Conservation (phyloP, 1,139 yeast genomes). For the Hyphopichia fennica region DNA sequence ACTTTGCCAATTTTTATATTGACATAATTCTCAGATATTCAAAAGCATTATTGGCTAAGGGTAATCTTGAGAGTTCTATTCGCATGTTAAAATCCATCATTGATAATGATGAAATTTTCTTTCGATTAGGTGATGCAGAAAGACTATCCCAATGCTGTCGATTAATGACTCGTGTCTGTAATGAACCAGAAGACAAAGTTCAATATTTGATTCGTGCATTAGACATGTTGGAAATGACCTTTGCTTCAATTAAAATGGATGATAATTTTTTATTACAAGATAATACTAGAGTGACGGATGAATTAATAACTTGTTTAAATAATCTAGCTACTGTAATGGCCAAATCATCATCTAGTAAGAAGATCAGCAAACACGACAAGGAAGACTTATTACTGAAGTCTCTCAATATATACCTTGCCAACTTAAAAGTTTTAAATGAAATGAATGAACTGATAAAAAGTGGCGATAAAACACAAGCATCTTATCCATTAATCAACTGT, state of each 20-base stretch:
- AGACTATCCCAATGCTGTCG: constrained; percentile 44
- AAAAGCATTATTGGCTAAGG: constrained; percentile 44
- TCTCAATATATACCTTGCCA: constrained; percentile 39
- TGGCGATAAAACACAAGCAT: constrained; percentile 24
- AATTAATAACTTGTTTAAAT: constrained; percentile 33
- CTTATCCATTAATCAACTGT: constrained; percentile 41
- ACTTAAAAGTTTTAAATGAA: constrained; percentile 26
- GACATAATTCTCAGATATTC: constrained; percentile 47
- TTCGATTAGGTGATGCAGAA: constrained; percentile 46
- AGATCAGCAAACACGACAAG: constrained; percentile 11
- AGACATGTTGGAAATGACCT: constrained; percentile 34
- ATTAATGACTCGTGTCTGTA: constrained; percentile 31
- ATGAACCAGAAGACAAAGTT: constrained; percentile 27
- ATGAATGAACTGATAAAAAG: constrained; percentile 20
- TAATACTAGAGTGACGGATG: constrained; percentile 38
- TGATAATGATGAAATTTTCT: constrained; percentile 39
- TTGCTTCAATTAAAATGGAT: constrained; percentile 27
- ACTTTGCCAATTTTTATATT: constrained; percentile 44
- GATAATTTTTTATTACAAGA: constrained; percentile 25
- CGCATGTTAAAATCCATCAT: constrained; percentile 31
- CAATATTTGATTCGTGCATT: constrained; percentile 41
- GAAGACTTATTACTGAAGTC: constrained; percentile 21
- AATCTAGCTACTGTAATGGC: constrained; percentile 37
- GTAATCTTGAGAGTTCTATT: constrained; percentile 33
- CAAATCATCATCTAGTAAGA: constrained; percentile 12